Percentiles rank a stretch among this genome's conserved stretches.
These are phyloP conservation scores for Lactarius quietus DNA, from an alignment of 768 basidiomycete genomes.

Conservation along the genomic window DNA sequence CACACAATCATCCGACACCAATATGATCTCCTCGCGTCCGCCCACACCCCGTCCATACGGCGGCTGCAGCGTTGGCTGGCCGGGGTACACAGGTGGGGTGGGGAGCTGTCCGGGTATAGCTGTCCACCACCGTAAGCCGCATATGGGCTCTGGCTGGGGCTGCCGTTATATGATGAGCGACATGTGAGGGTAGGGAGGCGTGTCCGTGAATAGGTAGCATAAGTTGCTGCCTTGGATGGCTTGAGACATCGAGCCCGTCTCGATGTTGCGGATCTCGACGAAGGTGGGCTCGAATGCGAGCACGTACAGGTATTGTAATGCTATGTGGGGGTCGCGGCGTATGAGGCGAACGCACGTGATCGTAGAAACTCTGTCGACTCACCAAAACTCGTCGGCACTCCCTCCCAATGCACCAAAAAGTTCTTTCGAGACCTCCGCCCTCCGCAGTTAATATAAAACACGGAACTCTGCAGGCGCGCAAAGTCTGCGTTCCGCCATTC, in stretches of 20 bases:
- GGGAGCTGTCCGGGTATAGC: slow-evolving; percentile 17
- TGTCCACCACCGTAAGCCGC: neutral
- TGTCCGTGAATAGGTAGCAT: slow-evolving; percentile 89
- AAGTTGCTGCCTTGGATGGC: slow-evolving; percentile 93
- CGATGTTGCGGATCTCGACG: slow-evolving; percentile 94
- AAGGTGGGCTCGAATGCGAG: slow-evolving; percentile 96
- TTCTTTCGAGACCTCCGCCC: slow-evolving; percentile 86
- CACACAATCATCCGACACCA: too few species aligned
- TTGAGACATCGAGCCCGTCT: too few species aligned
- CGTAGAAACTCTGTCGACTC: slow-evolving; percentile 34
- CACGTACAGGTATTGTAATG: slow-evolving; percentile 94
- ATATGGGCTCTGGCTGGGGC: neutral
- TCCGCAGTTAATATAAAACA: slow-evolving; percentile 97
- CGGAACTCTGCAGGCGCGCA: slow-evolving; percentile 76
- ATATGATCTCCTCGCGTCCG: slow-evolving; percentile 80
- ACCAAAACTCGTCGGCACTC: slow-evolving; percentile 92
- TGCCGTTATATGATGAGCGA: slow-evolving; percentile 19
- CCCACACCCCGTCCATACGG: slow-evolving; percentile 41
- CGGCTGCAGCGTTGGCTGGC: slow-evolving; percentile 33
- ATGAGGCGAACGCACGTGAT: neutral
- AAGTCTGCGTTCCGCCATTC: neutral
- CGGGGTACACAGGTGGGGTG: too few species aligned
- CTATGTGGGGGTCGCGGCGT: too few species aligned
- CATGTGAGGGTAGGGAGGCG: slow-evolving; percentile 56
- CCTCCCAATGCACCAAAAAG: slow-evolving; percentile 98